Conservation (phyloP, 2,329 filamentous ascomycete species). For the Bipolaris oryzae region DNA sequence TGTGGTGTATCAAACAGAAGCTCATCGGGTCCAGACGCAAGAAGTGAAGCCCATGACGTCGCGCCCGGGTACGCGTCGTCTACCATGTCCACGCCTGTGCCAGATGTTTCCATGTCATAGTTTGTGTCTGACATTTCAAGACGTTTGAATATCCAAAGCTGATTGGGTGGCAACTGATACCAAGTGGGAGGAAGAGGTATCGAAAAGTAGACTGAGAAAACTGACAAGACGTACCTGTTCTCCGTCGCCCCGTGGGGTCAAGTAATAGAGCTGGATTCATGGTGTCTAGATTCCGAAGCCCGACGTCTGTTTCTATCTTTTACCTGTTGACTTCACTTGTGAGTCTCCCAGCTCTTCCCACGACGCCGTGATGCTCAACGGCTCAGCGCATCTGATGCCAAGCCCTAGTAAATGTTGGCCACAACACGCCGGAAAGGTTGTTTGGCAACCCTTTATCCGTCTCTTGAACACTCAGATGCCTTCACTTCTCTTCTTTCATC, state of each 20-base stretch:
- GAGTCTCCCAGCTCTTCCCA: slow-evolving; percentile 17
- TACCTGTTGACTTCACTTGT: slow-evolving; percentile 4
- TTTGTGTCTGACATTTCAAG: neutral
- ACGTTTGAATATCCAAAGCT: neutral
- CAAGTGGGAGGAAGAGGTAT: neutral
- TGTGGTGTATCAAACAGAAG: neutral
- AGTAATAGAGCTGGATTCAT: slow-evolving; percentile 38
- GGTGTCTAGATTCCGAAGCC: slow-evolving; percentile 12
- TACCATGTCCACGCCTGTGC: slow-evolving; percentile 1
- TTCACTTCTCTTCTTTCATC: neutral
- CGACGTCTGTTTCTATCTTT: slow-evolving; percentile 4
- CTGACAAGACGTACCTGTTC: slow-evolving; percentile 30
- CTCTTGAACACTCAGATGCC: neutral
- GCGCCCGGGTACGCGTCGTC: neutral
- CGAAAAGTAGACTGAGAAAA: neutral
- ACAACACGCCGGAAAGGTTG: slow-evolving; percentile 6
- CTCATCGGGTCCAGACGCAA: neutral
- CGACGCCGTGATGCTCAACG: slow-evolving; percentile 17
- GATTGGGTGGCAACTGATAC: neutral
- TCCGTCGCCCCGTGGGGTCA: slow-evolving; percentile 30
- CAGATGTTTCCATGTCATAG: slow-evolving; percentile 2
- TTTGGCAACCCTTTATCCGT: neutral
- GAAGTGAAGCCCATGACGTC: neutral
- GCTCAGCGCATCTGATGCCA: slow-evolving; percentile 27
- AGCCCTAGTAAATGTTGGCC: slow-evolving; percentile 17